phyloP scores from a whole-genome alignment of 257 asterid species.

The Jacaranda copaia region DNA sequence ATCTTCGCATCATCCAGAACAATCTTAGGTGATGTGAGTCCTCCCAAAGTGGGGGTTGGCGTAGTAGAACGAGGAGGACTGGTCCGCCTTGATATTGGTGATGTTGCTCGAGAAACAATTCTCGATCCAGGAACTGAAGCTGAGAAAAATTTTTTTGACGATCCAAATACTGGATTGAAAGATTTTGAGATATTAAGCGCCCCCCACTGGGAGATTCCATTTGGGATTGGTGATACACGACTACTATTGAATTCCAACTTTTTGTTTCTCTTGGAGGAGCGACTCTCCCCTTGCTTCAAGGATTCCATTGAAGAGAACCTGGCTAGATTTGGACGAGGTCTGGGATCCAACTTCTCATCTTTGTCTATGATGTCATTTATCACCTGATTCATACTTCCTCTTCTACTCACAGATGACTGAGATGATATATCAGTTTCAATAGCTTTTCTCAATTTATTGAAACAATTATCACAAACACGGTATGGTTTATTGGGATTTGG shows the following conservation, averaged over 20 bases:
- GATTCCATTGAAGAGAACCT: slow-evolving; percentile 90
- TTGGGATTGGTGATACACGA: slow-evolving; percentile 95
- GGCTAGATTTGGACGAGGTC: slow-evolving; percentile 80
- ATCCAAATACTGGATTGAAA: slow-evolving; percentile 86
- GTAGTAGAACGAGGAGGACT: slow-evolving; percentile 99
- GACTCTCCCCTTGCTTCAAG: slow-evolving; percentile 80
- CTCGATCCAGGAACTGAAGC: slow-evolving; percentile 99
- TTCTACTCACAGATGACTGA: slow-evolving; percentile 70
- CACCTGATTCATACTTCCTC: slow-evolving; percentile 78
- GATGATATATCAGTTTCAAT: slow-evolving; percentile 71
- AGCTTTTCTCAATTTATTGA: slow-evolving; percentile 79
- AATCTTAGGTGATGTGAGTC: slow-evolving; percentile 85
- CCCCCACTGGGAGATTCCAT: slow-evolving; percentile 90
- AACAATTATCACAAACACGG: slow-evolving; percentile 95
- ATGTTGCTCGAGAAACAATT: slow-evolving; percentile 98
- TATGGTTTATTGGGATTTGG: slow-evolving; percentile 91
- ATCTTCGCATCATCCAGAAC: slow-evolving; percentile 68
- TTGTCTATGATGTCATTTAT: slow-evolving; percentile 58
- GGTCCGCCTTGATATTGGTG: slow-evolving; percentile 88
- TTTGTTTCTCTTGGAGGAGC: slow-evolving; percentile 77
- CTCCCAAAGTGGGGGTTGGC: slow-evolving; percentile 97
- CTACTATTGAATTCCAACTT: slow-evolving; percentile 86
- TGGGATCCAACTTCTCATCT: slow-evolving; percentile 73
- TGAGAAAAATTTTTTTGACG: slow-evolving; percentile 91
- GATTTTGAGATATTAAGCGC: slow-evolving; percentile 80